A percentile compares a stretch with the other conserved stretches of the same genome.
phyloP scores from a whole-genome alignment of 371 early-diverging fungal species.

The Apophysomyces trapeziformis region DNA sequence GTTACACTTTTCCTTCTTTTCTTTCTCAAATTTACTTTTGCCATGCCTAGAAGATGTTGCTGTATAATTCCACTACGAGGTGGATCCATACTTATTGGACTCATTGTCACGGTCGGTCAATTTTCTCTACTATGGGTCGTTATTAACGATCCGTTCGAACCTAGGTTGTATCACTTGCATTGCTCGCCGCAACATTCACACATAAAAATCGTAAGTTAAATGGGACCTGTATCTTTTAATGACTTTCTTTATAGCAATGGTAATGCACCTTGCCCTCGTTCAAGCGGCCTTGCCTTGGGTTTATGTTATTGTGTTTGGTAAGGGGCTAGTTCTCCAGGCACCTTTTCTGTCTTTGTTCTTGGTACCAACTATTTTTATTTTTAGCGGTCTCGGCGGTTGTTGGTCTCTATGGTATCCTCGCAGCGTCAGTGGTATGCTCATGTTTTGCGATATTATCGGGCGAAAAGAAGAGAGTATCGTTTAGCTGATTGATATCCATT shows the following conservation, averaged over 20 bases:
- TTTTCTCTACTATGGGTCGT: conserved; percentile 1
- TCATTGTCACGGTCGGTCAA: conserved; percentile 35
- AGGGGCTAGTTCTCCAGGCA: background rate
- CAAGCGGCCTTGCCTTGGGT: conserved; percentile 42
- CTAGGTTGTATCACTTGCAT: conserved; percentile 39
- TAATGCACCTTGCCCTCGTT: conserved; percentile 43
- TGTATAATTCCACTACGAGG: conserved; percentile 54
- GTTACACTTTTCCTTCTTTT: background rate
- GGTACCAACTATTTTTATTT: background rate
- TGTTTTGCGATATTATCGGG: background rate
- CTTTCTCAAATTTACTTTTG: background rate
- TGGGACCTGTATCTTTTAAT: background rate
- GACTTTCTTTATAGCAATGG: conserved; percentile 34
- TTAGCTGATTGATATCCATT: background rate
- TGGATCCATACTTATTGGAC: conserved; percentile 35
- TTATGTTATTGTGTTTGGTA: conserved; percentile 40
- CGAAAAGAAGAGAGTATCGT: background rate
- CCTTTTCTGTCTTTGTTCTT: background rate
- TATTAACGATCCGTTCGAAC: background rate
- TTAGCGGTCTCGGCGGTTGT: conserved; percentile 38
- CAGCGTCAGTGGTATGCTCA: conserved; percentile 35
- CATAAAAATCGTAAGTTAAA: conserved; percentile 47
- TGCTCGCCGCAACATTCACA: conserved; percentile 39
- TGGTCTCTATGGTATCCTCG: conserved; percentile 44
- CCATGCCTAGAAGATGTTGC: conserved; percentile 37